Evolutionary conservation across 441 rosid genomes (phyloP).

Genomic region (Caryocar brasiliense): DNA sequence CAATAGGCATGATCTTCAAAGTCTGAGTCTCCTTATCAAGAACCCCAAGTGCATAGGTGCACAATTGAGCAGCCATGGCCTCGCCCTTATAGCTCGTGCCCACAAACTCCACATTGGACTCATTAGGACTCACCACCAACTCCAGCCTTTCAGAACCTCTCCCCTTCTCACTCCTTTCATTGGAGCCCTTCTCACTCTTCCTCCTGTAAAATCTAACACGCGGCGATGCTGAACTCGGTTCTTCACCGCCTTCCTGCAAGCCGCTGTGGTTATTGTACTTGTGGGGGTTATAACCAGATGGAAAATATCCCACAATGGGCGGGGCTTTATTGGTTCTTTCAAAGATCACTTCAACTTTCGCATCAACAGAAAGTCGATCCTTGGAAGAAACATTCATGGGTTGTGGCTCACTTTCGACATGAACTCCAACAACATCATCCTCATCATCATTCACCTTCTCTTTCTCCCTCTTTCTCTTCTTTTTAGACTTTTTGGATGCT

Average conservation of each 20-base stretch:
- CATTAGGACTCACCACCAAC: constrained; percentile 60
- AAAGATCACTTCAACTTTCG: constrained; percentile 25
- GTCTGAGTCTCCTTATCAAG: constrained; percentile 54
- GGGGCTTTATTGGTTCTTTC: constrained; percentile 37
- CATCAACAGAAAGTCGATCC: constrained; percentile 3
- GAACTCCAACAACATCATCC: constrained; percentile 2
- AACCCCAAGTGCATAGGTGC: constrained; percentile 59
- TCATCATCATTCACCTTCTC: constrained; percentile 9
- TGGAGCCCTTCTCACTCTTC: constrained; percentile 13
- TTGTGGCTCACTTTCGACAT: neutral
- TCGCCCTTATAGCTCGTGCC: constrained; percentile 63
- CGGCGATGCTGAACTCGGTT: neutral
- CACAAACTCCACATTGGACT: constrained; percentile 51
- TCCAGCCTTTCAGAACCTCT: constrained; percentile 36
- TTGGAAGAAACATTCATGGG: neutral
- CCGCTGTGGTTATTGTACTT: neutral
- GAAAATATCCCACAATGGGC: constrained; percentile 71
- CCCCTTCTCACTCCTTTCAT: constrained; percentile 19
- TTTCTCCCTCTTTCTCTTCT: constrained; percentile 21
- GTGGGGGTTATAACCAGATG: constrained; percentile 52
- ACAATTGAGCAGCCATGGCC: constrained; percentile 48
- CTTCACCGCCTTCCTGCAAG: neutral
- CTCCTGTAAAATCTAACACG: constrained; percentile 42
- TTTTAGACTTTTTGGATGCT: constrained; percentile 16
- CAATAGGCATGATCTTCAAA: constrained; percentile 63